Evolutionary conservation across 257 asterid genomes (phyloP), one percentile per base, ranked within the genome.

Genomic region (Catharanthus roseus): DNA sequence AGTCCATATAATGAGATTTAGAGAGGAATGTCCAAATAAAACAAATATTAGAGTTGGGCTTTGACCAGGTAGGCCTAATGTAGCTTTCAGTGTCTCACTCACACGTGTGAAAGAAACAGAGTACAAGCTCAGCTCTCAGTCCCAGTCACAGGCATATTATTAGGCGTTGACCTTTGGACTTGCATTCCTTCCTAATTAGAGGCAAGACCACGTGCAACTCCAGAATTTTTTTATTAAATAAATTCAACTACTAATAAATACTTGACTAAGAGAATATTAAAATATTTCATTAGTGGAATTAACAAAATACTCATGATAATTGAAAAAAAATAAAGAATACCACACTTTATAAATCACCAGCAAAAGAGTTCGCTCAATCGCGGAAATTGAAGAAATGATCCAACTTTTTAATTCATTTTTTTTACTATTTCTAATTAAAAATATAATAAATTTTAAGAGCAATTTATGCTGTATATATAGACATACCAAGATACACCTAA

Each of bases 121-220:
- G 72, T 31, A 66, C 68, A 11, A 47, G 51, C 45, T 45, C 51
- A n/a, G n/a, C 65, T 68, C 39, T 67, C 79, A 69, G 12, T 44
- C 66, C 66, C 74, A 24, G 36, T 0, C 41, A 10, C 18, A 42
- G 9, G 5, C 3, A 7, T 2, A 7, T 3, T 12, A 42, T 0
- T 29, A 56, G 72, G 62, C 68, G 61, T 67, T 74, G 77, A 74
- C 77, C 77, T 42, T 7, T 1, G 31, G 54, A 62, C 69, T 57
- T 69, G 70, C 26, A 26, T 50, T 53, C 58, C 50, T n/a, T n/a
- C n/a, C 28, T 23, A 56, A 38, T 39, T 45, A n/a, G 33, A 39
- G 71, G 62, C 72, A 75, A 13, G 29, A 6, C 72, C 79, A 75
- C 56, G 75, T 75, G 79, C 70, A 21, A n/a, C 26, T 0, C 61